phyloP scores from a whole-genome alignment of 1,139 yeast species.

The Taphrina populina region DNA sequence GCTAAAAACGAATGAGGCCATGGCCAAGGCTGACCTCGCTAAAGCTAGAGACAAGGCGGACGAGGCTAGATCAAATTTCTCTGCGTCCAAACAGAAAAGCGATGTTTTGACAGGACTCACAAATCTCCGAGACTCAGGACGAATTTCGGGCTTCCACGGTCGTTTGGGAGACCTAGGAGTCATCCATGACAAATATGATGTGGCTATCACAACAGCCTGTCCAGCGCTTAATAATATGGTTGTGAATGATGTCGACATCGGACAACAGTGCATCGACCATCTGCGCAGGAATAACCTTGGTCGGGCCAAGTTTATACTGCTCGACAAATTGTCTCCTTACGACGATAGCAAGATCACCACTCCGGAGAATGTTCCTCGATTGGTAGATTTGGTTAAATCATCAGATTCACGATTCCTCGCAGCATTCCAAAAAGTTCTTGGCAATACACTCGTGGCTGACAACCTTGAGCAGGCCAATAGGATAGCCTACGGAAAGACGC shows the following conservation, averaged over 20 bases:
- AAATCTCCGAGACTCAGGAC: constrained; percentile 73
- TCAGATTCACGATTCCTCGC: constrained; percentile 68
- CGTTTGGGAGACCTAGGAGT: constrained; percentile 86
- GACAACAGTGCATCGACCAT: constrained; percentile 86
- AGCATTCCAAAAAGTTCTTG: constrained; percentile 84
- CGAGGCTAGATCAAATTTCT: constrained; percentile 62
- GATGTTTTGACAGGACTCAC: constrained; percentile 69
- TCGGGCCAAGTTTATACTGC: constrained; percentile 79
- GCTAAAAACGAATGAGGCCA: constrained; percentile 54
- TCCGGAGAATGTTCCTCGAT: constrained; percentile 73
- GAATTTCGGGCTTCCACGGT: constrained; percentile 72
- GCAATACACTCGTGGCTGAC: constrained; percentile 82
- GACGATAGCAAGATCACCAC: constrained; percentile 63
- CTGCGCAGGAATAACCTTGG: constrained; percentile 83
- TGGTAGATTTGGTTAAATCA: constrained; percentile 78
- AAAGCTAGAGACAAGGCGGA: constrained; percentile 60
- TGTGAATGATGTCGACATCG: constrained; percentile 89
- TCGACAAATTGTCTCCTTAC: constrained; percentile 69
- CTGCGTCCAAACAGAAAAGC: constrained; percentile 64
- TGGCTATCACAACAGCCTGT: constrained; percentile 93
- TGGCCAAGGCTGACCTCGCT: constrained; percentile 57
- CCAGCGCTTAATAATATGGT: constrained; percentile 90
- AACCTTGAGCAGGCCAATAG: constrained; percentile 76
- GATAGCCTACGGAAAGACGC: constrained; percentile 78
- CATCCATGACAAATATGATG: constrained; percentile 82